phyloP scores from a whole-genome alignment of 2,329 filamentous ascomycete species.

The Pseudocercospora ulei region DNA sequence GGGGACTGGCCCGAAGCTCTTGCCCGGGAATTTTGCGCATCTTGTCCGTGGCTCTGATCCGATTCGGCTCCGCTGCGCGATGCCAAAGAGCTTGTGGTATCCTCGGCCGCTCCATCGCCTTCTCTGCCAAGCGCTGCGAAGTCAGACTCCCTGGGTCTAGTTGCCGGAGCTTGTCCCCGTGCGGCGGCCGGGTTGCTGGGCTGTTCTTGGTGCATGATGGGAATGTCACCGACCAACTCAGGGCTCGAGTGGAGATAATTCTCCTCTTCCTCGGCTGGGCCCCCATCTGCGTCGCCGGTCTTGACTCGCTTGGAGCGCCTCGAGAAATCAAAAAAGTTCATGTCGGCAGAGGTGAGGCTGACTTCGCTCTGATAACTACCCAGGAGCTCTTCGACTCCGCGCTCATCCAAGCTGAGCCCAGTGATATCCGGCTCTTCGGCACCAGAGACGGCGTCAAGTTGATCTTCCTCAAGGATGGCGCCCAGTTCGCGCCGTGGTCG shows the following conservation, averaged over 20 bases:
- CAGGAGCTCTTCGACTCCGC: constrained; percentile 11
- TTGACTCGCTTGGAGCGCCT: constrained; percentile 42
- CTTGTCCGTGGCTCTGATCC: not conserved
- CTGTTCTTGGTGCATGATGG: constrained; percentile 23
- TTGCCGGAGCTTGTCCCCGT: constrained; percentile 9
- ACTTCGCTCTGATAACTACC: constrained; percentile 27
- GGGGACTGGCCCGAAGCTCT: constrained; percentile 23
- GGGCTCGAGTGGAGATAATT: constrained; percentile 34
- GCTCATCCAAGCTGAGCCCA: constrained; percentile 53
- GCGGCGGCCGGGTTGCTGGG: constrained; percentile 9
- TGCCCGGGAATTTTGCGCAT: not conserved
- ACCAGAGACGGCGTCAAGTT: constrained; percentile 44
- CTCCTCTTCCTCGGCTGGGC: constrained; percentile 32
- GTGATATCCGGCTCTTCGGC: constrained; percentile 48
- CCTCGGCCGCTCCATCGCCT: constrained; percentile 3
- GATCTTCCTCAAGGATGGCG: constrained; percentile 49
- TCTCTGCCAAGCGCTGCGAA: constrained; percentile 36
- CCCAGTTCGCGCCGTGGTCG: constrained; percentile 30
- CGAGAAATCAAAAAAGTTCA: constrained; percentile 33
- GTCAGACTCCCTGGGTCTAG: constrained; percentile 37
- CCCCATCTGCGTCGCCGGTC: constrained; percentile 35
- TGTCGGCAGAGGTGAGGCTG: constrained; percentile 34
- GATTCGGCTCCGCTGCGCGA: not conserved
- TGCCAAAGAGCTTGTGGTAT: constrained; percentile 5
- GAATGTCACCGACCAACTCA: constrained; percentile 34